These are phyloP conservation scores for Metschnikowia lochheadii DNA, from an alignment of 805 yeast species.

Conservation along the genomic window DNA sequence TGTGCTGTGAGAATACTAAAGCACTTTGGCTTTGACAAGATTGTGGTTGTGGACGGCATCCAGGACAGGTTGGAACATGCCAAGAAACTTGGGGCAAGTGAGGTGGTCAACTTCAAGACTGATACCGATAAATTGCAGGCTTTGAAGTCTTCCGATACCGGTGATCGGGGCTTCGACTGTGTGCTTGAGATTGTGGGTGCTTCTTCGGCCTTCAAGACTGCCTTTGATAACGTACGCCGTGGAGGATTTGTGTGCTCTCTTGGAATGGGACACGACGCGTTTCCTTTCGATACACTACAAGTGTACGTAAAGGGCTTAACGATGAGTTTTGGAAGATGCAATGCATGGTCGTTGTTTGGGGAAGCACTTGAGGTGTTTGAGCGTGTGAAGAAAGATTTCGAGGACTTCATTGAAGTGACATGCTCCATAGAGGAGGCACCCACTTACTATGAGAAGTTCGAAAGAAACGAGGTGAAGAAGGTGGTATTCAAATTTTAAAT, in stretches of 20 bases:
- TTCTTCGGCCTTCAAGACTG: conserved; percentile 45
- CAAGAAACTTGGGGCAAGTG: conserved; percentile 45
- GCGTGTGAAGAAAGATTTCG: conserved; percentile 39
- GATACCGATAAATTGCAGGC: conserved; percentile 27
- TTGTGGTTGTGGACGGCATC: conserved; percentile 50
- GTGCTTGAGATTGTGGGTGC: conserved; percentile 60
- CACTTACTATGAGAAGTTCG: conserved; percentile 49
- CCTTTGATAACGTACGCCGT: conserved; percentile 51
- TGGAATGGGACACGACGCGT: conserved; percentile 56
- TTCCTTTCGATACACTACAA: conserved; percentile 56
- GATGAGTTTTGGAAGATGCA: conserved; percentile 61
- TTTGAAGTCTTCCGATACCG: conserved; percentile 34
- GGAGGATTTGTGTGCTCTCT: conserved; percentile 56
- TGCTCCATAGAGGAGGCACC: conserved; percentile 43
- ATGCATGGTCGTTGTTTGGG: conserved; percentile 51
- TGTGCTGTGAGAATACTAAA: conserved; percentile 47
- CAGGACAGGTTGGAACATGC: conserved; percentile 45
- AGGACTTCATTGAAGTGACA: conserved; percentile 48
- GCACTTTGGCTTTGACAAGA: conserved; percentile 39
- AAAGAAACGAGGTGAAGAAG: conserved; percentile 50
- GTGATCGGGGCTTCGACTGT: conserved; percentile 54
- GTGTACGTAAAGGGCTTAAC: conserved; percentile 55
- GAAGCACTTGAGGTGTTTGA: conserved; percentile 50
- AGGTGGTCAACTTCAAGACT: conserved; percentile 40
- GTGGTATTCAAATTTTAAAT: conserved; percentile 41